These are phyloP conservation scores for Coccomyxa sp. DNA, from an alignment of 139 green algal species.

Conservation along the genomic window DNA sequence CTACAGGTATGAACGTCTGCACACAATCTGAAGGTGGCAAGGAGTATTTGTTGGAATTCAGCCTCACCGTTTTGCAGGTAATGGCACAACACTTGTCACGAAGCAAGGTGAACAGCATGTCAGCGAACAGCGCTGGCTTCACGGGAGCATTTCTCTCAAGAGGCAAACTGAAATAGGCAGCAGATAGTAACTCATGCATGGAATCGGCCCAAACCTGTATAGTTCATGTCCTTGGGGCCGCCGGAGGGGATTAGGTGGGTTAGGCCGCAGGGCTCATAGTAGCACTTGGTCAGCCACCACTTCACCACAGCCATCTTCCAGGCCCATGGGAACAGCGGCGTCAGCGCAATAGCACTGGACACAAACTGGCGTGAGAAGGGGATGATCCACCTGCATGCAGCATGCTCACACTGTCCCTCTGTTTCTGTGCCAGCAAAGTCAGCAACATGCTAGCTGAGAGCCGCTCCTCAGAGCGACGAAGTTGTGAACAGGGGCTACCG, in stretches of 20 bases:
- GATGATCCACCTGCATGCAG: constrained; percentile 19
- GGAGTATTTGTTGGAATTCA: no score
- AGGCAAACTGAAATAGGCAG: no score
- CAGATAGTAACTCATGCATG: no score
- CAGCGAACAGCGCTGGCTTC: no score
- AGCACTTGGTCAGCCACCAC: neutral
- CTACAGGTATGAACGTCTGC: no score
- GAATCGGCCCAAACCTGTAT: neutral
- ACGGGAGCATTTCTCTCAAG: no score
- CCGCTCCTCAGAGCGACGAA: neutral
- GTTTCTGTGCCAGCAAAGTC: neutral
- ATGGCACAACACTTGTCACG: no score
- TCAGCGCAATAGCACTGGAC: neutral
- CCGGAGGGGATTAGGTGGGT: constrained; percentile 8
- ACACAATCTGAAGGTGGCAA: no score
- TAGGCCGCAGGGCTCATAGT: constrained; percentile 7
- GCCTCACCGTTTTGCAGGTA: no score
- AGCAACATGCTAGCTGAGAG: neutral
- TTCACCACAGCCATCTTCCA: neutral
- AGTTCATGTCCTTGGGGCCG: neutral
- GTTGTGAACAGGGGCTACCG: no score
- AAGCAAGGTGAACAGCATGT: no score
- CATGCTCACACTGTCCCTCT: neutral
- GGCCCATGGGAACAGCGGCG: constrained; percentile 14
- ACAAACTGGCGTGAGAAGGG: constrained; percentile 26